Evolutionary conservation across 768 basidiomycete genomes (phyloP).

Genomic region (Suillus spraguei): DNA sequence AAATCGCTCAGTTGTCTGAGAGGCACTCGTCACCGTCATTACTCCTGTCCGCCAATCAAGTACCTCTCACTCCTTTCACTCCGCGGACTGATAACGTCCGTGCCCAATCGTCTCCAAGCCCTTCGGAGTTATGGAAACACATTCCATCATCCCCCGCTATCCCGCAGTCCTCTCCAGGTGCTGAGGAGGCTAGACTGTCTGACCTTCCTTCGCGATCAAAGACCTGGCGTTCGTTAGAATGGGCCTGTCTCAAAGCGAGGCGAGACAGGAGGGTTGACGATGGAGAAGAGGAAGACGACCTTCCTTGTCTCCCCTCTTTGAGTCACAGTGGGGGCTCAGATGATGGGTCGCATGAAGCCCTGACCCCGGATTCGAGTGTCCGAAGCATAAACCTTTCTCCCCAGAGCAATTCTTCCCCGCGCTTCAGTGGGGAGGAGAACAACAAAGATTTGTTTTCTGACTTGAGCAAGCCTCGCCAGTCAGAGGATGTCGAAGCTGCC

Average conservation of each 20-base stretch:
- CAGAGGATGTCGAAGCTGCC: constrained; percentile 39
- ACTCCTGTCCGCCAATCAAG: constrained; percentile 12
- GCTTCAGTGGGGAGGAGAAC: not conserved
- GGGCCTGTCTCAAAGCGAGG: constrained; percentile 64
- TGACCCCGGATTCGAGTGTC: constrained; percentile 19
- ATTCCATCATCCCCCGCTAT: constrained; percentile 31
- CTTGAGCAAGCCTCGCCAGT: constrained; percentile 18
- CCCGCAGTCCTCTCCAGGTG: constrained; percentile 22
- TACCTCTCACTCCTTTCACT: constrained; percentile 33
- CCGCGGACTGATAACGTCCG: constrained; percentile 27
- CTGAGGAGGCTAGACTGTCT: constrained; percentile 29
- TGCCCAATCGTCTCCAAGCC: constrained; percentile 12
- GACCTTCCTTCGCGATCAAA: constrained; percentile 36
- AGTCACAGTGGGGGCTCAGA: constrained; percentile 12
- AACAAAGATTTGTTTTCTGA: constrained; percentile 10
- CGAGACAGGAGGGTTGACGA: constrained; percentile 27
- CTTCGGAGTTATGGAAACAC: constrained; percentile 31
- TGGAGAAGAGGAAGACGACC: constrained; percentile 20
- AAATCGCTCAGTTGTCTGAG: constrained; percentile 32
- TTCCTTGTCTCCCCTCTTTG: constrained; percentile 15
- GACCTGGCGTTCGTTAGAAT: constrained; percentile 62
- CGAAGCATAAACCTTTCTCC: constrained; percentile 12
- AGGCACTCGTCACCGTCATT: constrained; percentile 25
- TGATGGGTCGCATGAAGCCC: constrained; percentile 19
- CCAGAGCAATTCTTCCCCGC: constrained; percentile 4